These are phyloP conservation scores for Arachis hypogaea DNA, from an alignment of 306 rosid species.

Conservation along the genomic window DNA sequence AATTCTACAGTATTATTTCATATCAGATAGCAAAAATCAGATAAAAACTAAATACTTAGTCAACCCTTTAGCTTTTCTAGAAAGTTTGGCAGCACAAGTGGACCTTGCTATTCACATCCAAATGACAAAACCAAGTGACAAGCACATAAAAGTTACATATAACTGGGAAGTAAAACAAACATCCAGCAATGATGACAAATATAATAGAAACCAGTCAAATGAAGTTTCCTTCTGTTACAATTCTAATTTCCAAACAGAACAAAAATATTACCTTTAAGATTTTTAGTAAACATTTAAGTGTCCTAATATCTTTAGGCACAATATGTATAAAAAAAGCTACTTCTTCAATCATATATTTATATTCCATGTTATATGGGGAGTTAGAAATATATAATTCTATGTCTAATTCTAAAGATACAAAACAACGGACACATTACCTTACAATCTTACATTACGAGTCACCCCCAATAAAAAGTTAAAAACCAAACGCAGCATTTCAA, in stretches of 20 bases:
- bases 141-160: background rate
- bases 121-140: background rate
- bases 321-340: too few relatives aligned
- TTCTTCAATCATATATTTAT: too few relatives aligned
- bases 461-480: background rate
- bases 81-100: conserved; percentile 1
- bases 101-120: background rate
- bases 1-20: conserved; percentile 4
- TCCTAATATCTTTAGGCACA: too few relatives aligned
- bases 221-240: background rate
- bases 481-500: background rate
- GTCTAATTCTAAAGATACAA: background rate
- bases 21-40: conserved; percentile 14
- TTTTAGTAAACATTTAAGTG: background rate
- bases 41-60: background rate
- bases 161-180: background rate
- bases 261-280: conserved; percentile 7
- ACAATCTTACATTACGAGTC: too few relatives aligned
- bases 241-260: background rate
- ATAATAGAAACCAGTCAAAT: background rate
- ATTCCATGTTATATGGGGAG: too few relatives aligned
- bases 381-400: too few relatives aligned
- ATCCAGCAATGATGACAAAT: background rate
- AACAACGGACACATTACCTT: background rate
- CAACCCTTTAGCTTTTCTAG: conserved; percentile 2